These are phyloP conservation scores for Crepidotus variabilis DNA, from an alignment of 768 basidiomycete species.

Conservation along the genomic window DNA sequence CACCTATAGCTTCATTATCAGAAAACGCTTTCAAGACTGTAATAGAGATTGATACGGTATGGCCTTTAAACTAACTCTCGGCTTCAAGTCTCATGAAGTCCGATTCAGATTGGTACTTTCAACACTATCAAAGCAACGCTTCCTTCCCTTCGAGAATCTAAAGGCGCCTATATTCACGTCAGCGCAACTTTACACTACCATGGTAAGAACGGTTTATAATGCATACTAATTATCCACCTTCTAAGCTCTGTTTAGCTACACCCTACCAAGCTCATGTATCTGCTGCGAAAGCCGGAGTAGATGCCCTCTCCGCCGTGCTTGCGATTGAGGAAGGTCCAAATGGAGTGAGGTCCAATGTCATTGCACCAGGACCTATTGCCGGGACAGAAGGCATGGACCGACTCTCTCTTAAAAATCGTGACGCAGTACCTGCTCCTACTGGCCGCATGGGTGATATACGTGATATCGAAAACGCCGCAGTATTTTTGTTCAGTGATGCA, in stretches of 20 bases:
- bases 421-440: constrained; percentile 18
- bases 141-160: constrained; percentile 60
- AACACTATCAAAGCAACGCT: constrained; percentile 94
- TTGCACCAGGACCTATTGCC: constrained; percentile 79
- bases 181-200: constrained; percentile 85
- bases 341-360: constrained; percentile 89
- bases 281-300: constrained; percentile 92
- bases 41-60: constrained; percentile 87
- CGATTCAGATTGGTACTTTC: constrained; percentile 89
- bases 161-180: constrained; percentile 86
- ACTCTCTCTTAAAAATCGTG: constrained; percentile 34
- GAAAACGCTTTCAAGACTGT: constrained; percentile 92
- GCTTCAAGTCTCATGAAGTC: constrained; percentile 2
- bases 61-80: constrained; percentile 16
- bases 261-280: constrained; percentile 92
- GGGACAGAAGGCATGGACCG: constrained; percentile 74
- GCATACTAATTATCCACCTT: constrained; percentile 2
- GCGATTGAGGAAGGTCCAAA: constrained; percentile 94
- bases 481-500: constrained; percentile 82
- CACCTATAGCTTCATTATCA: constrained; percentile 77
- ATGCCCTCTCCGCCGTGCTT: constrained; percentile 81
- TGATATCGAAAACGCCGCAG: constrained; percentile 67
- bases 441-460: constrained; percentile 56
- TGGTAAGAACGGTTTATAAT: constrained; percentile 38
- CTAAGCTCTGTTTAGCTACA: constrained; percentile 27